Evolutionary conservation across 75 land plant genomes (phyloP), one percentile per base, ranked within the genome.

Genomic region (Selaginella tamariscina): DNA sequence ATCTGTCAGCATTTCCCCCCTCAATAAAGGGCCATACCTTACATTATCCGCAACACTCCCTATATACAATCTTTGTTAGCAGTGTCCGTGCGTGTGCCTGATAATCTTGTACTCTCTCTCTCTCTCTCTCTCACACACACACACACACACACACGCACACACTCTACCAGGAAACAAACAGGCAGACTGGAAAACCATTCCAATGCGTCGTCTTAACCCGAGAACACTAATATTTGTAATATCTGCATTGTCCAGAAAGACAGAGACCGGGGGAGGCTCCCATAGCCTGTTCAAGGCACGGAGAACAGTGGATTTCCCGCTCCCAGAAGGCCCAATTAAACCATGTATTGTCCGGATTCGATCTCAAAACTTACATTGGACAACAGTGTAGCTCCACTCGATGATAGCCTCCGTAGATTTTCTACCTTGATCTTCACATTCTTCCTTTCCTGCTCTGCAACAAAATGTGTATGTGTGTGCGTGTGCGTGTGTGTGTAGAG

Each of bases 361-460:
- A 88, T 62, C 26, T 88, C 84, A 30, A 85, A 31, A 28, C 32
- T 63, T 20, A 88, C 73, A 1, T 69, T 69, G 5, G 32, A 55
- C 62, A 88, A 72, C 24, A 88, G 74, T 66, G 29, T 30, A 8
- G 0, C 79, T 20, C 71, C 72, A n/a, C 44, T 66, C 27, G 75
- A 75, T 54, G 85, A 65, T 11, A 9, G 27, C 66, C 66, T 76
- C 24, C 71, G 74, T 66, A 86, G 72, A 29, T 79, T 56, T 9
- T 72, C 70, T 20, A 83, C 74, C 56, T 56, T 29, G 27, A 86
- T 55, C 56, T 86, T 86, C 49, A 39, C 49, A 39, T 5, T 39
- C n/a, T n/a, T n/a, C n/a, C 11, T 15, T 5, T 39, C 49, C 49
- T 39, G 49, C 49, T 39, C 49, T 39, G 49, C 49, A 15, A 39